These are phyloP conservation scores for Magnolia changhungtana DNA, from an alignment of 164 flowering plant species.

Conservation along the genomic window DNA sequence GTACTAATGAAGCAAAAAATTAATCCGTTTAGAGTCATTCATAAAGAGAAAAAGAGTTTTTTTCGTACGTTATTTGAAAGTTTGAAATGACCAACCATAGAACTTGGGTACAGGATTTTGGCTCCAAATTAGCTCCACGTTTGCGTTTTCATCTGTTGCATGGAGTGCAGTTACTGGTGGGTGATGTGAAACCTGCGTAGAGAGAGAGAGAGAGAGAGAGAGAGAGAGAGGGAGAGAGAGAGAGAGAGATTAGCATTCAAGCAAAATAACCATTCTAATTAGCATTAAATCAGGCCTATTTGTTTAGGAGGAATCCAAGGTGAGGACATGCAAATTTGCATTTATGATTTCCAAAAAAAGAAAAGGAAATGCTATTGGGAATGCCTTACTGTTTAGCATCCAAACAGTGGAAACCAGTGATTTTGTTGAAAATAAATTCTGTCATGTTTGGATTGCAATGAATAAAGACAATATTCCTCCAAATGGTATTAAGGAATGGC, in stretches of 20 bases:
- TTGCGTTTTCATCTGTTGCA: slow-evolving; percentile 69
- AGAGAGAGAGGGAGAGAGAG: slow-evolving; percentile 3
- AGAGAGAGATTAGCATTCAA: neutral
- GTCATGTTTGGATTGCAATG: no score
- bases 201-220: slow-evolving; percentile 1
- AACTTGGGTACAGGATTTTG: slow-evolving; percentile 60
- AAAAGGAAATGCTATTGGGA: no score
- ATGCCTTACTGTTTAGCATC: no score
- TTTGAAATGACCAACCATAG: slow-evolving; percentile 40
- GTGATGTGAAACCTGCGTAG: slow-evolving; percentile 77
- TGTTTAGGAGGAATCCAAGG: no score
- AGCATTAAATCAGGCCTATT: no score
- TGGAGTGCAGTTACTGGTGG: slow-evolving; percentile 89
- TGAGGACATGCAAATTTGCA: no score
- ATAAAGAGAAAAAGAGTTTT: neutral
- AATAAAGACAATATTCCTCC: no score
- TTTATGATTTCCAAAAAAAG: no score
- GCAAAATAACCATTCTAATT: no score
- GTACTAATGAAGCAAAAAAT: neutral
- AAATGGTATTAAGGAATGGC: no score
- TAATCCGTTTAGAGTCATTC: neutral
- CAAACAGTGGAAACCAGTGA: no score
- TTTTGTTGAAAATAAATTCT: no score
- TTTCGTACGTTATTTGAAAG: neutral
- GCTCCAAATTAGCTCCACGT: slow-evolving; percentile 66